Evolutionary conservation across 495 filamentous ascomycete genomes (phyloP), one percentile per base, ranked within the genome.

Genomic region (Beverwykella pulmonaria): DNA sequence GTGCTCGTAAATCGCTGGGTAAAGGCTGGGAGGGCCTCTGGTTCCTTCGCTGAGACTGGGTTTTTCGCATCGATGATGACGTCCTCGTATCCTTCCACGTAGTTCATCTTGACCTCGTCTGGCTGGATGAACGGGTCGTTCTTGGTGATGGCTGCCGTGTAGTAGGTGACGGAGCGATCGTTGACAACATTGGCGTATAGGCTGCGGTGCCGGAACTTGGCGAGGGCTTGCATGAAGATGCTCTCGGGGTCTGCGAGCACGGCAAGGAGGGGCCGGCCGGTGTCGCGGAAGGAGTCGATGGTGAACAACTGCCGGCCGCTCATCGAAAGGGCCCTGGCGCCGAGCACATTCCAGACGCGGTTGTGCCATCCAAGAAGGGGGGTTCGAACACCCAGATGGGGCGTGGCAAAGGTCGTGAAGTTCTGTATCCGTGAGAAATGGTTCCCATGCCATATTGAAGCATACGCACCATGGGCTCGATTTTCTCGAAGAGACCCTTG

Each of bases 361-460:
- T 85, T 87, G 49, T 81, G 77, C 73, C 82, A 83, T 9, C 92
- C 92, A 36, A 82, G 80, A 3, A 88, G 77, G 0, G 93, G 92
- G 10, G 88, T 86, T 47, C 91, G 82, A 8, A 93, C 91, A 20
- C 93, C 93, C 0, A 97, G 84, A 77, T 97, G 93, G 20, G 94
- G 93, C 17, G 88, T 87, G 25, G 90, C 93, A 76, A 98, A 97
- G 1, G 92, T 95, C 2, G 90, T 91, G 74, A 97, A 97, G 78
- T 97, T 97, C 85, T 88, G 60, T 9, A 22, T 4, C 14, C 34
- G 26, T 59, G 10, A 62, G 59, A 56, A 5, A 0, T 9, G 2
- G 39, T 17, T 3, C 10, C 25, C 15, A 49, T 6, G 25, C 19
- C 9, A 4, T n/a, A 23, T 17, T 7, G 39, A 36, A 14, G 22